These are phyloP conservation scores for Dryadomyces quercus-mongolicae DNA, from an alignment of 2,329 filamentous ascomycete genomes.

Conservation along the genomic window DNA sequence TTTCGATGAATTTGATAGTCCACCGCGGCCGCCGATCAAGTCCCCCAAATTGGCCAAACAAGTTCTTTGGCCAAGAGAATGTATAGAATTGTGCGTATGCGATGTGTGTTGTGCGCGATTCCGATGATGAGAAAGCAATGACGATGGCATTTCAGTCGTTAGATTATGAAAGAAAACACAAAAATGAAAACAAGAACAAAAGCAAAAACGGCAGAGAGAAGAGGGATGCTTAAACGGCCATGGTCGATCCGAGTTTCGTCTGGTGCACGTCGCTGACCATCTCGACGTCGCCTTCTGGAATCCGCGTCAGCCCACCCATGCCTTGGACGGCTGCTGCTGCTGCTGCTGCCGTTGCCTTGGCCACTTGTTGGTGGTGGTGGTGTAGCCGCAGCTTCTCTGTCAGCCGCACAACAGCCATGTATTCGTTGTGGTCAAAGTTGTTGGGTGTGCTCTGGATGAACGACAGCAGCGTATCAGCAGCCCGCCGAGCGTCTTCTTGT, in stretches of 20 bases:
- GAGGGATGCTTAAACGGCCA: conserved; percentile 14
- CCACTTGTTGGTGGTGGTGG: conserved; percentile 10
- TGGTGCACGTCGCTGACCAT: conserved; percentile 25
- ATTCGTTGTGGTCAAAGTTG: conserved; percentile 66
- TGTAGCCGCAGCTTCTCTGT: conserved; percentile 76
- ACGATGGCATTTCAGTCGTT: no score
- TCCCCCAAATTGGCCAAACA: no score
- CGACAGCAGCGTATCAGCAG: conserved; percentile 67
- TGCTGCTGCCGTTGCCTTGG: conserved; percentile 14
- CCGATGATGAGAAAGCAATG: no score
- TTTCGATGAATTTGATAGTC: no score
- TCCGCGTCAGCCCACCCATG: conserved; percentile 39
- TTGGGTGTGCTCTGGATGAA: conserved; percentile 62
- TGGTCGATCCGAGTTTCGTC: conserved; percentile 24
- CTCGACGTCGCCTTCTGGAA: conserved; percentile 45
- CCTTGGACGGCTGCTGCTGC: conserved; percentile 16
- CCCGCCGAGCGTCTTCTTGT: conserved; percentile 74
- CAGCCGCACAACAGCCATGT: conserved; percentile 63
- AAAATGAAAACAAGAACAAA: no score
- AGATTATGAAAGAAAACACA: no score
- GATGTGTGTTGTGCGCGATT: no score
- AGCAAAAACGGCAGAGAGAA: background rate
- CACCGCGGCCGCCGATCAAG: no score
- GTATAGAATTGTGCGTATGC: no score
- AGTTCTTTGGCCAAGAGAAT: no score